Evolutionary conservation across 495 filamentous ascomycete species (phyloP).

Genomic region (Penicillium argentinense): DNA sequence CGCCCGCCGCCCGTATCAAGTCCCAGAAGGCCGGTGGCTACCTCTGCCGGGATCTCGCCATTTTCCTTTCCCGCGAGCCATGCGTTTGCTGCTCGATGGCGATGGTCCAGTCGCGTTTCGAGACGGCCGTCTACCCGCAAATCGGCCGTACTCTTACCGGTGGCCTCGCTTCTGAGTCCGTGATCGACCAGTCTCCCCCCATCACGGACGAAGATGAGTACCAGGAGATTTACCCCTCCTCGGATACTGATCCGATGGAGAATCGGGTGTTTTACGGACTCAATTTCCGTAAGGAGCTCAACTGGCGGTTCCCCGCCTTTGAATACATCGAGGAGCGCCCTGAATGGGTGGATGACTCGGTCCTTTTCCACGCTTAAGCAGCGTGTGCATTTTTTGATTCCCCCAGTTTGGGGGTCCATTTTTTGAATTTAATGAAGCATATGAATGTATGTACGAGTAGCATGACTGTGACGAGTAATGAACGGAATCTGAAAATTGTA

Average conservation of each 20-base stretch:
- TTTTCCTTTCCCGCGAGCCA: slow-evolving; percentile 92
- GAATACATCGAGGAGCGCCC: slow-evolving; percentile 68
- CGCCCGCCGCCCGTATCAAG: neutral
- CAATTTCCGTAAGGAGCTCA: slow-evolving; percentile 89
- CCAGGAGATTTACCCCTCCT: slow-evolving; percentile 39
- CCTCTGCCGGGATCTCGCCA: slow-evolving; percentile 84
- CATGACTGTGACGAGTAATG: too few species aligned
- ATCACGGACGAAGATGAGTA: slow-evolving; percentile 44
- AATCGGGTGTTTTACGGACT: slow-evolving; percentile 63
- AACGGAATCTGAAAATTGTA: too few species aligned
- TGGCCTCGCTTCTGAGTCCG: slow-evolving; percentile 41
- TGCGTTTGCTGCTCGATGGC: slow-evolving; percentile 98
- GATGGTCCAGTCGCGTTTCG: slow-evolving; percentile 85
- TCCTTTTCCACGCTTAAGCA: slow-evolving; percentile 25
- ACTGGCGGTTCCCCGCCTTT: slow-evolving; percentile 89
- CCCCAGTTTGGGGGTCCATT: too few species aligned
- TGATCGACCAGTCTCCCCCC: slow-evolving; percentile 17
- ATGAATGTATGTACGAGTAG: too few species aligned
- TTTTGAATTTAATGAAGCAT: too few species aligned
- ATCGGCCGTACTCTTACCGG: slow-evolving; percentile 43
- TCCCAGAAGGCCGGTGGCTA: too few species aligned
- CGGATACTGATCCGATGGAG: neutral
- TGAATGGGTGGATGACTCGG: too few species aligned
- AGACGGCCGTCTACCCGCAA: slow-evolving; percentile 72
- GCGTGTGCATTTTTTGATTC: too few species aligned